phyloP scores from a whole-genome alignment of 306 rosid species.

The Cucumis cinereus region DNA sequence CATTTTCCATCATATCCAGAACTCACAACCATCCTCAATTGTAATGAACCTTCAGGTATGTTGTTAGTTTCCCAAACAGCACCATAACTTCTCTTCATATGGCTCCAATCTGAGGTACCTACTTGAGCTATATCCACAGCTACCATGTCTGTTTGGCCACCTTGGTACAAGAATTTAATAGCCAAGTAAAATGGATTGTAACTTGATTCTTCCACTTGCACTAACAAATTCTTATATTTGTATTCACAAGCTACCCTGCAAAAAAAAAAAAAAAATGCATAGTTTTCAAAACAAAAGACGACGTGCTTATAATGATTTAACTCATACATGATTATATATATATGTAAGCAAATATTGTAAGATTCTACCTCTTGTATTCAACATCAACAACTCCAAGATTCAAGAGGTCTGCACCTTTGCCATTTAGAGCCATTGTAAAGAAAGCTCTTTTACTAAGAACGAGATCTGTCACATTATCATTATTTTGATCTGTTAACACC shows the following conservation, averaged over 20 bases:
- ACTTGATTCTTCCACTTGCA: slow-evolving; percentile 85
- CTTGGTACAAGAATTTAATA: slow-evolving; percentile 59
- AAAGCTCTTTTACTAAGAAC: slow-evolving; percentile 71
- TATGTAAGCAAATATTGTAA: too few species aligned
- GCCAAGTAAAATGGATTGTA: slow-evolving; percentile 47
- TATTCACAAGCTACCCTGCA: slow-evolving; percentile 61
- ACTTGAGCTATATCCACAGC: slow-evolving; percentile 51
- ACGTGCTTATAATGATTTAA: too few species aligned
- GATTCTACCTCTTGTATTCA: slow-evolving; percentile 10
- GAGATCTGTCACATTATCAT: slow-evolving; percentile 32
- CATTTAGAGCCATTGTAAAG: slow-evolving; percentile 52
- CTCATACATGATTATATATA: neutral
- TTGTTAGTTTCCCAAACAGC: slow-evolving; percentile 73
- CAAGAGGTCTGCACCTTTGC: slow-evolving; percentile 23
- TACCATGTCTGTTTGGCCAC: slow-evolving; percentile 87
- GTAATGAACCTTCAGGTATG: slow-evolving; percentile 59
- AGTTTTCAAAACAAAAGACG: too few species aligned
- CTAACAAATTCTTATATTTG: neutral
- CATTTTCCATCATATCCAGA: slow-evolving; percentile 63
- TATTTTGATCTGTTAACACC: neutral
- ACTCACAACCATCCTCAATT: slow-evolving; percentile 48
- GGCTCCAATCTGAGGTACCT: neutral
- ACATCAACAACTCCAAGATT: slow-evolving; percentile 57
- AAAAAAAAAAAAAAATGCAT: too few species aligned
- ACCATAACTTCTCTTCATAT: slow-evolving; percentile 45